Conservation (phyloP, 805 yeast genomes). For the Ogataea paradorogensis region DNA sequence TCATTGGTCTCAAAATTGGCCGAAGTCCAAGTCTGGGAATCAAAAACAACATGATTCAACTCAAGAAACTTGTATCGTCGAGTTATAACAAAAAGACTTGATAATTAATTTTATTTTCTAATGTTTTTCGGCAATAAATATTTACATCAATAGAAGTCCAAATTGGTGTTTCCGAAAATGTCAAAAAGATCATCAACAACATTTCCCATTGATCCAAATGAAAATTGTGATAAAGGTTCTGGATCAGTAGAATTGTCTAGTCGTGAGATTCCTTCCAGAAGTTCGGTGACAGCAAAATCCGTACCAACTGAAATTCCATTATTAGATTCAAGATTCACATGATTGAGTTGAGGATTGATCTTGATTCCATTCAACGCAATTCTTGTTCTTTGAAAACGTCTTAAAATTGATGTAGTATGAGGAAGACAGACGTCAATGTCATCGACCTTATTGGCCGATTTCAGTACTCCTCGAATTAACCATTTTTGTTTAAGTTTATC, state of each 20-base stretch:
- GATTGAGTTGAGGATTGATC: background rate
- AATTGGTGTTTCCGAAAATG: constrained; percentile 14
- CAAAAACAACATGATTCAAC: background rate
- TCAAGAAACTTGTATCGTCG: background rate
- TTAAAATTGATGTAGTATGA: constrained; percentile 1
- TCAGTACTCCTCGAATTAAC: constrained; percentile 22
- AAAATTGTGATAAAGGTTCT: no score
- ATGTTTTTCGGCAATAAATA: background rate
- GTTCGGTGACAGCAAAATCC: no score
- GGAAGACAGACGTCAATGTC: background rate
- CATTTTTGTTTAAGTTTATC: constrained; percentile 29
- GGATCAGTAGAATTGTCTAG: no score
- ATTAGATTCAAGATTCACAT: background rate
- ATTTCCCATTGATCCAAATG: background rate
- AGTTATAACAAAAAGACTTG: background rate
- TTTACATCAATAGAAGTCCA: constrained; percentile 7
- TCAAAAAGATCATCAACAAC: constrained; percentile 19
- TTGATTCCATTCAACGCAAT: background rate
- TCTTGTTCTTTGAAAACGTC: constrained; percentile 5
- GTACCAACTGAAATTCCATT: background rate
- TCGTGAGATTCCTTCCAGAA: no score
- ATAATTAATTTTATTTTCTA: background rate
- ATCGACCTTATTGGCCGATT: constrained; percentile 6
- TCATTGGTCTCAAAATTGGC: background rate
- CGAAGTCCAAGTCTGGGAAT: background rate